Conservation (phyloP, 768 basidiomycete species). For the Austroboletus eburneus region DNA sequence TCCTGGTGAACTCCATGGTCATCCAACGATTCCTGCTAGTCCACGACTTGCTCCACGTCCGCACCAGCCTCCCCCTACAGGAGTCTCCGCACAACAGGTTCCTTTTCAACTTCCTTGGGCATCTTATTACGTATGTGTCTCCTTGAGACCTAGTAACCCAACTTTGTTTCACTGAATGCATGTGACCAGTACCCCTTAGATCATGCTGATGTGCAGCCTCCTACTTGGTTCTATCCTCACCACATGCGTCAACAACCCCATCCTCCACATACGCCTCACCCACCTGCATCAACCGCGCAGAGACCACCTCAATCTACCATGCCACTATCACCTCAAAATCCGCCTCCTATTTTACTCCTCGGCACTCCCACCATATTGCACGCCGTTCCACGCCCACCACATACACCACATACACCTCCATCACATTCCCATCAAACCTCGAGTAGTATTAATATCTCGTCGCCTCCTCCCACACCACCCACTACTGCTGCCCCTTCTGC, state of each 20-base stretch:
- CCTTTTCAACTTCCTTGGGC: conserved; percentile 41
- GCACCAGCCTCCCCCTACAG: conserved; percentile 51
- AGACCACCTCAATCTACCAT: conserved; percentile 47
- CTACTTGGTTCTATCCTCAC: conserved; percentile 35
- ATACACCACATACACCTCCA: conserved; percentile 47
- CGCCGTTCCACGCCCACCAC: conserved; percentile 44
- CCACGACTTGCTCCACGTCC: conserved; percentile 56
- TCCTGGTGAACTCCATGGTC: conserved; percentile 52
- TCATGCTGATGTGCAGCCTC: conserved; percentile 43
- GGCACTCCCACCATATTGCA: conserved; percentile 68
- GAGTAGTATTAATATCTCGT: conserved; percentile 43
- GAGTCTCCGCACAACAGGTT: conserved; percentile 44
- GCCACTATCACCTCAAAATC: conserved; percentile 69
- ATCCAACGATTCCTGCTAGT: conserved; percentile 53
- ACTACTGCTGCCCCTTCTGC: conserved; percentile 38
- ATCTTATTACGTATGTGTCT: conserved; percentile 55
- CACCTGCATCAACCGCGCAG: conserved; percentile 33
- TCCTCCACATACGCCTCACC: conserved; percentile 43
- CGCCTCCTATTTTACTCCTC: conserved; percentile 50
- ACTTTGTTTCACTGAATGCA: conserved; percentile 1
- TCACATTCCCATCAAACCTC: conserved; percentile 40
- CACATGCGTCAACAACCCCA: conserved; percentile 39
- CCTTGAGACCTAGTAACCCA: not conserved
- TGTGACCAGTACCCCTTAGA: conserved; percentile 41
- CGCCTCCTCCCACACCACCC: conserved; percentile 68